Base-by-base conservation (phyloP, 192 early-diverging fungal genomes). In the Physocladia obscura region DNA sequence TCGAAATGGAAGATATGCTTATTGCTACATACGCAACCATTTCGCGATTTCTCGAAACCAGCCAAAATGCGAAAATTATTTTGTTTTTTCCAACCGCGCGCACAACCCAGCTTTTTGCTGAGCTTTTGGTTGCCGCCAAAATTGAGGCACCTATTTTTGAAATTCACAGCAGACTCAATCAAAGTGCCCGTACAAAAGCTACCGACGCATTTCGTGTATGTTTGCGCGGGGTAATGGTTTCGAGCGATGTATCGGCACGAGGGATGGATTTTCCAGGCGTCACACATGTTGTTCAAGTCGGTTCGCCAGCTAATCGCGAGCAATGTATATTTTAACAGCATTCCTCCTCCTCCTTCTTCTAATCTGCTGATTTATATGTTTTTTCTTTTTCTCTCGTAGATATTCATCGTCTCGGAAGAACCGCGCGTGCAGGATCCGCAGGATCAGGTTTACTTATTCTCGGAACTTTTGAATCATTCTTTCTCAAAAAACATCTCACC, bases 251-350 rank as follows among this genome's bases (percentile, higher is more conserved):
- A 1, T 91, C 90, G 57, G 95, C 95, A 44, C 92, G 95, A 65
- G 95, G 95, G 37, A 91, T 97, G 47, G 95, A 97, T 76, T 95
- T 93, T 61, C 93, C 94, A 2, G 88, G 88, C 74, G 93, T 97
- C 6, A 81, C 87, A 0, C 80, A 91, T 49, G 93, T 97, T 32
- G 55, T 97, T 35, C 93, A 97, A 76, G 75, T 92, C 36, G 76
- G 72, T 4, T 79, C 92, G 0, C 90, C 94, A 17, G 82, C 86
- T 5, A 79, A 84, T 36, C 71, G 85, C 30, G 94, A 94, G 74
- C 87, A 90, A 59, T 62, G 59, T 62, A 4, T 27, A 39, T 62
- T 19, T 44, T 58, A 8, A 27, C 0, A 21, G 0, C n/a, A 13
- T 58, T 58, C 11, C 13, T 13, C 40, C 40, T 13, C 8, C 40